Conservation (phyloP, 1,284 basidiomycete genomes). For the Fistulinella cinereoalba region DNA sequence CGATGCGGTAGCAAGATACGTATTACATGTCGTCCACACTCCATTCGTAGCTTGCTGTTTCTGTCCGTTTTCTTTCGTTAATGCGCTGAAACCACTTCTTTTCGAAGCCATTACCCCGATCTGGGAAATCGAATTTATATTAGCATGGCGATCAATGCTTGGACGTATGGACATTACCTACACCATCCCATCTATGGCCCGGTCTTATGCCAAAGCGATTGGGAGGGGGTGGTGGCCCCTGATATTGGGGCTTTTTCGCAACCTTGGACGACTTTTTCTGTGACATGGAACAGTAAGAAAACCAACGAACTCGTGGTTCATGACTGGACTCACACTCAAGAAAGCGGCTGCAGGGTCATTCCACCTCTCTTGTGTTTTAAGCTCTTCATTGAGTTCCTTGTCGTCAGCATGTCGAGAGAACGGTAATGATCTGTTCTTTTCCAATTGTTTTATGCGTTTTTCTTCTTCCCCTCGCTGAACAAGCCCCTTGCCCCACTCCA, state of each 20-base stretch:
- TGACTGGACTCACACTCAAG: slow-evolving; percentile 63
- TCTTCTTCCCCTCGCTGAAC: slow-evolving; percentile 82
- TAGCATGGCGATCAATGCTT: slow-evolving; percentile 8
- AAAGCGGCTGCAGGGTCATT: slow-evolving; percentile 96
- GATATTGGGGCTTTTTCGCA: slow-evolving; percentile 80
- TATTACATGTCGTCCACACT: slow-evolving; percentile 87
- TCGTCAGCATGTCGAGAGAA: slow-evolving; percentile 86
- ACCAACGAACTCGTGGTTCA: not conserved
- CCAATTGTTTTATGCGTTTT: slow-evolving; percentile 58
- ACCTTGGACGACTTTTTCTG: slow-evolving; percentile 75
- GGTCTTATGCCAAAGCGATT: slow-evolving; percentile 95
- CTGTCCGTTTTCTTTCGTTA: slow-evolving; percentile 70
- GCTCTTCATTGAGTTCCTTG: slow-evolving; percentile 77
- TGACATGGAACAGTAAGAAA: slow-evolving; percentile 6
- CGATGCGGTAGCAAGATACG: slow-evolving; percentile 2
- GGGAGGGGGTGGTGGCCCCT: slow-evolving; percentile 83
- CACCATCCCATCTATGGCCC: slow-evolving; percentile 96
- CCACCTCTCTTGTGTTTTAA: slow-evolving; percentile 80
- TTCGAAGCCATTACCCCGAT: slow-evolving; percentile 93
- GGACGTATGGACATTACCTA: slow-evolving; percentile 56
- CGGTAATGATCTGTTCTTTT: slow-evolving; percentile 60
- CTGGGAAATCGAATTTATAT: slow-evolving; percentile 41
- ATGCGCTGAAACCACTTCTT: slow-evolving; percentile 84
- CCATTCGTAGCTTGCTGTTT: slow-evolving; percentile 76
- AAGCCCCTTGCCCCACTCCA: slow-evolving; percentile 96